Evolutionary conservation across 352 stramenopile genomes (phyloP), one percentile per base, ranked within the genome.

Genomic region (Pythium folliculosum): DNA sequence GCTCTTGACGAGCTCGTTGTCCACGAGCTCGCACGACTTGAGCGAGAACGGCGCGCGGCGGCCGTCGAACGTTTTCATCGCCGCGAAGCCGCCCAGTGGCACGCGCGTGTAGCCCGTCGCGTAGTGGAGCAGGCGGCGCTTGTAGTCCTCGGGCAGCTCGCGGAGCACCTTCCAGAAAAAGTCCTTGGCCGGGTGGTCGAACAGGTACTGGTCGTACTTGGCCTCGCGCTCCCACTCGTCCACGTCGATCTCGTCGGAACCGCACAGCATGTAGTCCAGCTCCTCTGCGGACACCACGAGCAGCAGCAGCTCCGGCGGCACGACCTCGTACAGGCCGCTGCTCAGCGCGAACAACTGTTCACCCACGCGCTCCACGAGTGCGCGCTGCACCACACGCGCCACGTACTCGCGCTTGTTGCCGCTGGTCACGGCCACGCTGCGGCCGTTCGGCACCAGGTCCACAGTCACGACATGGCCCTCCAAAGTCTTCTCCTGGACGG

Each of bases 191-290:
- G 30, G 52, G 35, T 60, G 52, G 30, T 60, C 52, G 30, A 60
- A 60, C 21, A 60, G 35, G 52, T 60, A 48, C 52, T 60, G 30
- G 52, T 60, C 32, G 52, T 60, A 48, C 52, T 60, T 60, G 52
- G 52, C n/a, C 47, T 53, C 47, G 22, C 47, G 47, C 67, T 92
- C 83, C 97, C 97, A 99, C 77, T 99, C 97, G 6, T 91, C 84
- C 45, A 99, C 94, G 56, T 98, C 90, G 63, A 99, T 97, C 73
- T 94, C 86, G 7, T 96, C 92, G 40, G 98, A 81, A 19, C 97
- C 97, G 65, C 96, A 99, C 66, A 99, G 86, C 37, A 99, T 63
- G 52, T 99, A 86, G 69, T 99, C 96, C 6, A 99, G 80, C 78
- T 99, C 96, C 77, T 99, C 95, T 35, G 95, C 96, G 73, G 99